Evolutionary conservation across 176 grass and related monocot species (phyloP).

Genomic region (Musa schizocarpa): DNA sequence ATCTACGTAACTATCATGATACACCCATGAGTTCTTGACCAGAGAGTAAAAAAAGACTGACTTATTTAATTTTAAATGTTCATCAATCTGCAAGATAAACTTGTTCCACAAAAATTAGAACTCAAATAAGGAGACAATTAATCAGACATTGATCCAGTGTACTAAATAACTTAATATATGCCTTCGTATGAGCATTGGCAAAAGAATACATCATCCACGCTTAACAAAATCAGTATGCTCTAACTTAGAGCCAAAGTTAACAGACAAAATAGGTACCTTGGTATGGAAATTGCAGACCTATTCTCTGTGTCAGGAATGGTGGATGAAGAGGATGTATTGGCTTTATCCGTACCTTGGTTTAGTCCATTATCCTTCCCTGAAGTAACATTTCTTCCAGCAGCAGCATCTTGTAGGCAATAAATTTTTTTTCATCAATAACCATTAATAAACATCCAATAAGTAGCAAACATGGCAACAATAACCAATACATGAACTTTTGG

Average conservation of each 20-base stretch:
- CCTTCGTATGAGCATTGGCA: background rate
- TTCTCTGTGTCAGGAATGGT: conserved; percentile 32
- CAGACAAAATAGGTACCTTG: conserved; percentile 34
- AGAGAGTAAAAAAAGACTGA: too few species aligned
- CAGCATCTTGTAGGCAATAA: conserved; percentile 4
- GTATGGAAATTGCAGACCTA: conserved; percentile 33
- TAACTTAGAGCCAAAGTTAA: background rate
- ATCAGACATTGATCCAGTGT: too few species aligned
- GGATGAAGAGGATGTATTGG: conserved; percentile 24
- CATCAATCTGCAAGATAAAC: too few species aligned
- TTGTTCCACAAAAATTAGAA: too few species aligned
- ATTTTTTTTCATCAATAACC: background rate
- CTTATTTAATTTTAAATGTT: too few species aligned
- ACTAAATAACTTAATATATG: too few species aligned
- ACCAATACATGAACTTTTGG: background rate
- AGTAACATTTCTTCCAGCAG: conserved; percentile 35
- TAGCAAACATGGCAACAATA: background rate
- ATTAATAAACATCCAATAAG: background rate
- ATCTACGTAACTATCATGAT: too few species aligned
- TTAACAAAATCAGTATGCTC: background rate
- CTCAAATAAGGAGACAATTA: too few species aligned
- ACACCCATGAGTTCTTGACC: too few species aligned
- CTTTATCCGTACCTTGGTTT: conserved; percentile 40
- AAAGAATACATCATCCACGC: background rate
- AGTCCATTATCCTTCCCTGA: conserved; percentile 48